These are phyloP conservation scores for Neofusicoccum ribis DNA, from an alignment of 2,329 filamentous ascomycete species.

Conservation along the genomic window DNA sequence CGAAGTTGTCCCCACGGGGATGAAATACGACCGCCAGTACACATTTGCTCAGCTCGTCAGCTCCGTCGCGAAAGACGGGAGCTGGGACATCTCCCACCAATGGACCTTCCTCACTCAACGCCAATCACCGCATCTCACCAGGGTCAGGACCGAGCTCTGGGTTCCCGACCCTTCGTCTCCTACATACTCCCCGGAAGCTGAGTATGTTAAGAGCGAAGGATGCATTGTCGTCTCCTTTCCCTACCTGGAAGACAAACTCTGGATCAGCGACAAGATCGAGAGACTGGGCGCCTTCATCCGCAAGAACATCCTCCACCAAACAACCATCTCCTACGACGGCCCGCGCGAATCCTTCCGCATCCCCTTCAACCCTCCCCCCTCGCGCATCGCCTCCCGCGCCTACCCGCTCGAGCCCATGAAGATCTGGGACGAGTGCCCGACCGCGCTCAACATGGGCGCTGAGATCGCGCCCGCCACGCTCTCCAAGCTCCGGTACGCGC, in stretches of 20 bases:
- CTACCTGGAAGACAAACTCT: slow-evolving; percentile 36
- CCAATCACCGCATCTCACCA: slow-evolving; percentile 69
- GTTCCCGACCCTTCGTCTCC: slow-evolving; percentile 62
- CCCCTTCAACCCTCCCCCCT: slow-evolving; percentile 61
- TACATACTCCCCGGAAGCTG: slow-evolving; percentile 50
- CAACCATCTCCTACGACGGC: slow-evolving; percentile 37
- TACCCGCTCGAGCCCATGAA: slow-evolving; percentile 63
- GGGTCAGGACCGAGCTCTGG: slow-evolving; percentile 68
- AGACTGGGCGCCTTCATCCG: slow-evolving; percentile 35
- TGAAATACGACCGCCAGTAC: slow-evolving; percentile 81
- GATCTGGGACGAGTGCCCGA: slow-evolving; percentile 63
- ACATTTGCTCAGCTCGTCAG: slow-evolving; percentile 68
- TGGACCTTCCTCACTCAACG: slow-evolving; percentile 75
- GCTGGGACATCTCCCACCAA: slow-evolving; percentile 34
- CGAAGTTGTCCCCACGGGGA: slow-evolving; percentile 65
- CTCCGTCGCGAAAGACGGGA: slow-evolving; percentile 41
- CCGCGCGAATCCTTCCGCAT: slow-evolving; percentile 67
- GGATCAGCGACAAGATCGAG: slow-evolving; percentile 31
- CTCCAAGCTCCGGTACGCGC: slow-evolving; percentile 62
- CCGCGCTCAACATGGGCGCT: slow-evolving; percentile 46
- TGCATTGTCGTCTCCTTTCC: slow-evolving; percentile 70
- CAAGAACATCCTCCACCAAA: slow-evolving; percentile 21
- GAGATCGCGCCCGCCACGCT: slow-evolving; percentile 57
- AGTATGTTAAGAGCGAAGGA: slow-evolving; percentile 55
- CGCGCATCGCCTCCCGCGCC: slow-evolving; percentile 58